These are phyloP conservation scores for Coemansia asiatica DNA, from an alignment of 192 early-diverging fungal genomes.

Conservation along the genomic window DNA sequence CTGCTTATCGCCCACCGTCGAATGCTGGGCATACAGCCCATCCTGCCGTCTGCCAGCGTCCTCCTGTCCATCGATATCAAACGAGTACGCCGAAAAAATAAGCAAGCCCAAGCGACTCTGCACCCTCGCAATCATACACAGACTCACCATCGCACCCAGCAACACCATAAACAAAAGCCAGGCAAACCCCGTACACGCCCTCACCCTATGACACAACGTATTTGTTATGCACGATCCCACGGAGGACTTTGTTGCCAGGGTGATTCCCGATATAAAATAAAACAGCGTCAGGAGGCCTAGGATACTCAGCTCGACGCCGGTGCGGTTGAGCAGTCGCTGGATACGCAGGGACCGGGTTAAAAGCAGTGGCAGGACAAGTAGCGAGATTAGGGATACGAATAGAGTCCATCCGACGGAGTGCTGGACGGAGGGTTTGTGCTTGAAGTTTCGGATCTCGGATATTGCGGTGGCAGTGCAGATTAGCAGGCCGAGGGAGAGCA, in stretches of 20 bases:
- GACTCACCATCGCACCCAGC: slow-evolving; percentile 4
- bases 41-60: slow-evolving; percentile 9
- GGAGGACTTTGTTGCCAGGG: slow-evolving; percentile 24
- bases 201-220: slow-evolving; percentile 17
- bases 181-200: slow-evolving; percentile 4
- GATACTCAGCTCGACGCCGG: slow-evolving; percentile 23
- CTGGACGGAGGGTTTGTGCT: background rate
- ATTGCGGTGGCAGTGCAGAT: slow-evolving; percentile 17
- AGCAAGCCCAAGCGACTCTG: slow-evolving; percentile 28
- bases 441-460: slow-evolving; percentile 15
- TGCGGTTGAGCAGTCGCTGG: slow-evolving; percentile 38
- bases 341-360: slow-evolving; percentile 16
- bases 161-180: slow-evolving; percentile 10
- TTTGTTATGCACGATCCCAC: slow-evolving; percentile 13
- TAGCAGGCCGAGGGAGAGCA: slow-evolving; percentile 11
- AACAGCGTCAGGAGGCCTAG: slow-evolving; percentile 20
- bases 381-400: slow-evolving; percentile 21
- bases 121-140: slow-evolving; percentile 29
- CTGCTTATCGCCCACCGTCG: too few relatives aligned
- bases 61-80: slow-evolving; percentile 40
- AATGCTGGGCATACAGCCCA: background rate
- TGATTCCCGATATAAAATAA: slow-evolving; percentile 26
- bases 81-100: slow-evolving; percentile 30
- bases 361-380: slow-evolving; percentile 17
- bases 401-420: slow-evolving; percentile 31